Evolutionary conservation across 2,329 filamentous ascomycete species (phyloP).

Genomic region (Aspergillus japonicus): DNA sequence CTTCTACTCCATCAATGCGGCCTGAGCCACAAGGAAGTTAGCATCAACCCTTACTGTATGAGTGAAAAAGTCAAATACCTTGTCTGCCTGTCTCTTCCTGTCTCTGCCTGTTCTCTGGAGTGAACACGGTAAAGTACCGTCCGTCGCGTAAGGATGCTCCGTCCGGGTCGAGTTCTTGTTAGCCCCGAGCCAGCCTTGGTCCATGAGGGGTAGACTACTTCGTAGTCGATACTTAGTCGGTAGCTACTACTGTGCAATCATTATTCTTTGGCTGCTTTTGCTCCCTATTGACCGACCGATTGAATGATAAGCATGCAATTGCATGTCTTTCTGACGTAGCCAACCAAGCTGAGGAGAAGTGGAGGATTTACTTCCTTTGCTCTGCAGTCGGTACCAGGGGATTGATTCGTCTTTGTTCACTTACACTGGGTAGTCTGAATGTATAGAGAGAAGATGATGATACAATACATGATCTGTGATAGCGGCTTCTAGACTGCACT

Average conservation of each 20-base stretch:
- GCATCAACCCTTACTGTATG: slow-evolving; percentile 22
- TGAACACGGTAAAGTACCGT: not conserved
- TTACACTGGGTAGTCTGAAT: not conserved
- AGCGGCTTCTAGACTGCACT: slow-evolving; percentile 1
- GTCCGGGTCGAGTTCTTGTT: not conserved
- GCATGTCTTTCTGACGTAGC: slow-evolving; percentile 2
- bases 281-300: not conserved
- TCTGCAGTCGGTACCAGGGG: slow-evolving; percentile 6
- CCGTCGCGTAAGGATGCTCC: not conserved
- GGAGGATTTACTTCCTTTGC: slow-evolving; percentile 4
- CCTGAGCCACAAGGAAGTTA: slow-evolving; percentile 18
- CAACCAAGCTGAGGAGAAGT: slow-evolving; percentile 6
- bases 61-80: slow-evolving; percentile 21
- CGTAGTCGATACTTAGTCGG: not conserved
- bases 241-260: not conserved
- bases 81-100: slow-evolving; percentile 2
- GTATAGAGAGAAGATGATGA: not conserved
- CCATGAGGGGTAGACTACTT: slow-evolving; percentile 2
- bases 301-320: not conserved
- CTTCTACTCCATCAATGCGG: slow-evolving; percentile 15
- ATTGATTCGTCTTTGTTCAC: slow-evolving; percentile 14
- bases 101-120: not conserved
- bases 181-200: not conserved
- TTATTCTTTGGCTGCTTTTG: not conserved
- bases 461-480: not conserved